These are phyloP conservation scores for Acanthamoeba triangularis DNA, from an alignment of 208 protist genomes.

Conservation along the genomic window DNA sequence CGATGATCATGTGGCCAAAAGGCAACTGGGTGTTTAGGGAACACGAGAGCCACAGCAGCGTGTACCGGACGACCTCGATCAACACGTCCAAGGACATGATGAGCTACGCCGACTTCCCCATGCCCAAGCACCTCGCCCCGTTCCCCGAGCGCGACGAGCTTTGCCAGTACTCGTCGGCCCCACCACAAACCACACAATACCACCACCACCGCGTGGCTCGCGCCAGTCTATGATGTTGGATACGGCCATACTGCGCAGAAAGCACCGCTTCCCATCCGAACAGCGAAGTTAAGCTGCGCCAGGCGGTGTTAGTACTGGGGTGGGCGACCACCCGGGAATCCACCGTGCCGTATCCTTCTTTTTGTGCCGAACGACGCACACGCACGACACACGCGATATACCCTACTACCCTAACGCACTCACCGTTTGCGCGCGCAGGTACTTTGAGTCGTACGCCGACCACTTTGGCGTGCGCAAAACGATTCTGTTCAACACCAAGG, in stretches of 20 bases:
- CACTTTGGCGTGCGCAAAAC: slow-evolving; percentile 19
- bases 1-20: no score
- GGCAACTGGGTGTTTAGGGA: slow-evolving; percentile 56
- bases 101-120: slow-evolving; percentile 63
- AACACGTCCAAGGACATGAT: slow-evolving; percentile 75
- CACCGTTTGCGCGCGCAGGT: background rate
- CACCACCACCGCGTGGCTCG: no score
- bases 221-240: no score
- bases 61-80: slow-evolving; percentile 60
- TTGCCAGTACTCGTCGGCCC: slow-evolving; percentile 44
- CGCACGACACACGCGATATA: background rate
- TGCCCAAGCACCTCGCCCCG: slow-evolving; percentile 39
- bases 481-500: slow-evolving; percentile 29
- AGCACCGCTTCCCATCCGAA: no score
- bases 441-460: slow-evolving; percentile 50
- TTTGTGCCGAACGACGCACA: no score
- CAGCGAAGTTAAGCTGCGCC: no score
- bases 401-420: background rate
- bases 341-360: background rate
- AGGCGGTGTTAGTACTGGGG: no score
- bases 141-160: slow-evolving; percentile 37
- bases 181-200: no score
- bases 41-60: slow-evolving; percentile 60
- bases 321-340: no score
- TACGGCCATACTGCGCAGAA: background rate